Percentiles rank a stretch among this genome's conserved stretches.
Evolutionary conservation across 1,139 yeast genomes (phyloP).

Genomic region (Hemisphaericaspora lyxosophila): DNA sequence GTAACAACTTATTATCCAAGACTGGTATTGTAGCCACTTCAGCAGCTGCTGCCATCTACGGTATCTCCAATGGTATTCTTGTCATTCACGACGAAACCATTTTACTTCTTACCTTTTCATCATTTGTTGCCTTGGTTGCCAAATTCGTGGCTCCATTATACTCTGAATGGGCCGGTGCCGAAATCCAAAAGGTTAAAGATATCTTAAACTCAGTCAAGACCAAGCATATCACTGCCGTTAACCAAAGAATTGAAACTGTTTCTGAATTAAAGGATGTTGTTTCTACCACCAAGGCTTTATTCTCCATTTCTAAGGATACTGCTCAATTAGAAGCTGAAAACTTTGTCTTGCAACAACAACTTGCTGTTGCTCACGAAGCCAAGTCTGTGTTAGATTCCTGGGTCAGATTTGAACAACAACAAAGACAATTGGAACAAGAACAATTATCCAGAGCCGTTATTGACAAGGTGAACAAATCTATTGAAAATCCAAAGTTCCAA

Average conservation of each 20-base stretch:
- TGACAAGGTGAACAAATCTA: constrained; percentile 83
- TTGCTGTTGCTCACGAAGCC: constrained; percentile 86
- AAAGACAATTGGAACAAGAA: constrained; percentile 94
- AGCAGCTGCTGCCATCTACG: constrained; percentile 91
- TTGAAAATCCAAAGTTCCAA: constrained; percentile 89
- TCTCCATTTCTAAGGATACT: constrained; percentile 93
- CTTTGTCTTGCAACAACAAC: constrained; percentile 88
- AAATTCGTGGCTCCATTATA: constrained; percentile 93
- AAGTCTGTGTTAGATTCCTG: constrained; percentile 95
- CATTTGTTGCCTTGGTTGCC: constrained; percentile 72
- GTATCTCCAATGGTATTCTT: constrained; percentile 89
- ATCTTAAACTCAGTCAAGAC: constrained; percentile 85
- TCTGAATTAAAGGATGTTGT: constrained; percentile 90
- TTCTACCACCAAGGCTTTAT: constrained; percentile 84
- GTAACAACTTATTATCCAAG: constrained; percentile 82
- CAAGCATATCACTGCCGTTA: constrained; percentile 89
- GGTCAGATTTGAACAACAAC: constrained; percentile 98
- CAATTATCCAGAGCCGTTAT: constrained; percentile 86
- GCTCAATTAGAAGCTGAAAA: constrained; percentile 93
- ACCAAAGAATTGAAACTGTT: constrained; percentile 86
- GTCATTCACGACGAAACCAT: constrained; percentile 94
- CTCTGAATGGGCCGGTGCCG: constrained; percentile 92
- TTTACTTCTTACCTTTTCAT: constrained; percentile 75
- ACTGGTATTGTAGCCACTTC: constrained; percentile 94
- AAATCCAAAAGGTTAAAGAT: constrained; percentile 78